These are phyloP conservation scores for Orbilia oligospora DNA, from an alignment of 2,329 filamentous ascomycete species.

Conservation along the genomic window DNA sequence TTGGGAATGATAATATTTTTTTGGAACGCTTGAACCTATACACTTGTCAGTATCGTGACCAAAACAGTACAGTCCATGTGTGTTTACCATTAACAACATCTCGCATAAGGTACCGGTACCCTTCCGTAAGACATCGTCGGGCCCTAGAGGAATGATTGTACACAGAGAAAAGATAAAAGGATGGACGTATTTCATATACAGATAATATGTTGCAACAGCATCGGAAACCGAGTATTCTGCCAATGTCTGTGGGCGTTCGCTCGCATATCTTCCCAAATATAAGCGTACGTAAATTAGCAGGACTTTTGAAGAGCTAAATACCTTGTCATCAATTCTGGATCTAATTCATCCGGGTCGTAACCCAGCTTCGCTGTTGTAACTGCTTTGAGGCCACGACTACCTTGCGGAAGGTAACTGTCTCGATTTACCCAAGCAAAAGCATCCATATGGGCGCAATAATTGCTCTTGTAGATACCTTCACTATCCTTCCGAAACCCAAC, in stretches of 20 bases:
- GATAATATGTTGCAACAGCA: conserved; percentile 97
- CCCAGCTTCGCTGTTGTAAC: conserved; percentile 98
- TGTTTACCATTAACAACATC: conserved; percentile 89
- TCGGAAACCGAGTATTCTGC: conserved; percentile 99
- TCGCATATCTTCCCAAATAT: conserved; percentile 73
- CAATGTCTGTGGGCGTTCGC: conserved; percentile 90
- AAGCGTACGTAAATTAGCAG: not conserved
- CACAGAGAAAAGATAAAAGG: conserved; percentile 99
- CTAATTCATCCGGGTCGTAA: conserved; percentile 97
- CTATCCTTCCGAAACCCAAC: conserved; percentile 96
- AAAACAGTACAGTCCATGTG: not conserved
- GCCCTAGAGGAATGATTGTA: conserved; percentile 92
- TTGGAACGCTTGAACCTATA: conserved; percentile 83
- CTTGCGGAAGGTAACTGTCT: conserved; percentile 97
- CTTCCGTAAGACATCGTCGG: conserved; percentile 92
- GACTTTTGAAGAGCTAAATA: conserved; percentile 34
- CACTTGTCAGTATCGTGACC: conserved; percentile 36
- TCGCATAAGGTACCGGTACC: conserved; percentile 99
- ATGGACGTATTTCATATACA: conserved; percentile 99
- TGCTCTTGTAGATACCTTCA: conserved; percentile 96
- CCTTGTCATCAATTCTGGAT: conserved; percentile 96
- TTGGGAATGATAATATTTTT: conserved; percentile 94
- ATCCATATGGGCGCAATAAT: conserved; percentile 98
- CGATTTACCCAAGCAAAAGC: conserved; percentile 99
- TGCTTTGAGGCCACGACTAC: conserved; percentile 95